These are phyloP conservation scores for Chrysoporthe deuterocubensis DNA, from an alignment of 2,329 filamentous ascomycete species.

Conservation along the genomic window DNA sequence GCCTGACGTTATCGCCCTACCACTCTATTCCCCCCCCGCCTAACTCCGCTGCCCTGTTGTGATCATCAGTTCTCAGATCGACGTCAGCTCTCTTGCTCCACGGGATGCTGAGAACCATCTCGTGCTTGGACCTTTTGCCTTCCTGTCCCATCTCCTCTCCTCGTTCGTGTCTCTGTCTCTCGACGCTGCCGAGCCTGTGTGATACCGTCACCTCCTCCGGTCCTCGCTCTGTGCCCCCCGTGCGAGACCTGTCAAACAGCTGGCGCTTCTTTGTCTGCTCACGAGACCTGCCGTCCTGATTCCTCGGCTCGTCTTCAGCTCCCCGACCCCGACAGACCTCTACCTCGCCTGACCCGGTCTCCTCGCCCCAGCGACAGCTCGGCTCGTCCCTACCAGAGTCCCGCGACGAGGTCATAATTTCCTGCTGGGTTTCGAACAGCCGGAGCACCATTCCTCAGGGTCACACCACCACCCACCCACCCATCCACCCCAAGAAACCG, in stretches of 20 bases:
- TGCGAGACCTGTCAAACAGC: conserved; percentile 11
- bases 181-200: conserved; percentile 12
- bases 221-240: conserved; percentile 16
- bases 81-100: conserved; percentile 6
- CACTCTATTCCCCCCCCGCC: background rate
- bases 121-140: conserved; percentile 8
- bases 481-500: conserved; percentile 17
- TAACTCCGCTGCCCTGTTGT: background rate
- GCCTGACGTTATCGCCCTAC: conserved; percentile 1
- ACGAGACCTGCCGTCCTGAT: conserved; percentile 12
- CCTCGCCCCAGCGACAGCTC: conserved; percentile 10
- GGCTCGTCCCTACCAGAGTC: conserved; percentile 12
- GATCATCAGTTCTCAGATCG: conserved; percentile 8
- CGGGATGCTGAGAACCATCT: background rate
- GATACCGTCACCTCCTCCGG: background rate
- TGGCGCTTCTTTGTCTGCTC: background rate
- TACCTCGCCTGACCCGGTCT: background rate
- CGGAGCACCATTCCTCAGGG: too few species aligned
- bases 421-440: background rate
- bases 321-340: background rate
- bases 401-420: background rate
- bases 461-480: conserved; percentile 2
- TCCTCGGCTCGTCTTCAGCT: background rate
- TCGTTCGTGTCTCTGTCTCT: conserved; percentile 1
- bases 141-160: background rate